These are phyloP conservation scores for Lactarius psammicola DNA, from an alignment of 768 basidiomycete genomes.

Conservation along the genomic window DNA sequence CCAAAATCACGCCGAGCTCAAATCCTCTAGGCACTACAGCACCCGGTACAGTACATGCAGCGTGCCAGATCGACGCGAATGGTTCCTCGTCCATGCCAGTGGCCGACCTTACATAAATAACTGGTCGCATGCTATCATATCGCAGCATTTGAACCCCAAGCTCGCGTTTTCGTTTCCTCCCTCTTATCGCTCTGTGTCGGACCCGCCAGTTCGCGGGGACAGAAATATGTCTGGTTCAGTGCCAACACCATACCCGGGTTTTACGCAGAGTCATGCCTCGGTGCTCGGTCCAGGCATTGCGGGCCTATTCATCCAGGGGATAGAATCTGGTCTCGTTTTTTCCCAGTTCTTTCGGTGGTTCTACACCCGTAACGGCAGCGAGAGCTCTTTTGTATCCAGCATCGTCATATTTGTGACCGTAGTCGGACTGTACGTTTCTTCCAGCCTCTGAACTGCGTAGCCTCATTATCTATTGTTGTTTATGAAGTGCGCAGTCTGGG, in stretches of 20 bases:
- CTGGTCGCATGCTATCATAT: not conserved
- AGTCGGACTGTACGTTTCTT: conserved; percentile 12
- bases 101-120: not conserved
- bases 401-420: conserved; percentile 8
- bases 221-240: conserved; percentile 4
- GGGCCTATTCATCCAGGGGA: conserved; percentile 9
- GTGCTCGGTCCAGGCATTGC: conserved; percentile 11
- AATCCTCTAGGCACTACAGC: not conserved
- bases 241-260: too few species aligned
- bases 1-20: not conserved
- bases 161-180: not conserved
- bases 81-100: not conserved
- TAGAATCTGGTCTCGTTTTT: conserved; percentile 14
- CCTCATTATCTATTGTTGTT: not conserved
- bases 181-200: not conserved
- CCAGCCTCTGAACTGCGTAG: not conserved
- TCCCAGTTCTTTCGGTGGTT: conserved; percentile 16
- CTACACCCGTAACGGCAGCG: not conserved
- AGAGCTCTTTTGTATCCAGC: not conserved
- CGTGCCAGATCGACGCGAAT: not conserved
- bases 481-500: conserved; percentile 15
- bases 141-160: not conserved
- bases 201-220: not conserved
- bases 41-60: not conserved
- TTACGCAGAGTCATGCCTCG: not conserved